A percentile compares a stretch with the other conserved stretches of the same genome.
Conservation (phyloP, 331 rosid genomes). For the Prunus yedoensis region DNA sequence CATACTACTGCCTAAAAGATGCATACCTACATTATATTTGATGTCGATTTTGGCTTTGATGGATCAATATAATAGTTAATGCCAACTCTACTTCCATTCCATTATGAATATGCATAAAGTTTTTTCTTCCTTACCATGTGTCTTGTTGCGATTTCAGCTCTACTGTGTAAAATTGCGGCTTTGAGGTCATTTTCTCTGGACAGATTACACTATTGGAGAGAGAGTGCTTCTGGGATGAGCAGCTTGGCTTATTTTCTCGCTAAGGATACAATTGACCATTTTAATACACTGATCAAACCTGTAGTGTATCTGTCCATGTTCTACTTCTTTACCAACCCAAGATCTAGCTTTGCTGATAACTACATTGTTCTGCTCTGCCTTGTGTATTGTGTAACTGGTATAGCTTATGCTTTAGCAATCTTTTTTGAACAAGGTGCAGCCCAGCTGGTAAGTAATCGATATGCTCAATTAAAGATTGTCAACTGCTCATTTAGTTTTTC, state of each 20-base stretch:
- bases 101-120: neutral
- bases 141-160: conserved; percentile 62
- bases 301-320: conserved; percentile 89
- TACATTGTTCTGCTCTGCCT: conserved; percentile 76
- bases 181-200: conserved; percentile 89
- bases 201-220: conserved; percentile 83
- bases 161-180: conserved; percentile 92
- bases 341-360: conserved; percentile 82
- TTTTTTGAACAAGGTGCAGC: conserved; percentile 89
- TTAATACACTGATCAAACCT: conserved; percentile 80
- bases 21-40: too few relatives aligned
- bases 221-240: conserved; percentile 89
- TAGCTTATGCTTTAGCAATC: conserved; percentile 82
- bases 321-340: conserved; percentile 88
- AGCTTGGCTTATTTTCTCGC: conserved; percentile 97
- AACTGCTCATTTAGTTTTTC: conserved; percentile 2
- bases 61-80: too few relatives aligned
- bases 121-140: conserved; percentile 16
- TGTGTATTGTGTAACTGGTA: conserved; percentile 94
- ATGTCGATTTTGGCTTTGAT: too few relatives aligned
- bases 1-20: too few relatives aligned
- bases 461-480: neutral
- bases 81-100: too few relatives aligned
- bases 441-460: conserved; percentile 67
- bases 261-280: conserved; percentile 86